Percentiles rank a stretch among this genome's conserved stretches.
Evolutionary conservation across 495 filamentous ascomycete genomes (phyloP).

Genomic region (Eremomyces bilateralis): DNA sequence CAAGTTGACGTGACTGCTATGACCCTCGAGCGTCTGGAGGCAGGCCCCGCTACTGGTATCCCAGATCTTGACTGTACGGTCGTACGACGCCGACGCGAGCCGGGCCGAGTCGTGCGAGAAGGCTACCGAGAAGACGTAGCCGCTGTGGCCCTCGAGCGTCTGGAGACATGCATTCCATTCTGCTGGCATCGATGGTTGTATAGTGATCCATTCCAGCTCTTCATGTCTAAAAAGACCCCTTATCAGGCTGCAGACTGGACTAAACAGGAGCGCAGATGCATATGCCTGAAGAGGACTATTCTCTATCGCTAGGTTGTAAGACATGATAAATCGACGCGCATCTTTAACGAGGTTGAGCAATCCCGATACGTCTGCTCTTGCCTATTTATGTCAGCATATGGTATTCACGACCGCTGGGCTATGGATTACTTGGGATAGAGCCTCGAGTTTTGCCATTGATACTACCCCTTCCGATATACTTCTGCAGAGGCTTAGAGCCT

Average conservation of each 20-base stretch:
- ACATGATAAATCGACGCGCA: slow-evolving; percentile 15
- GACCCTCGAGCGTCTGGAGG: slow-evolving; percentile 3
- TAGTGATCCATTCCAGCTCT: slow-evolving; percentile 5
- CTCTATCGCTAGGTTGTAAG: slow-evolving; percentile 13
- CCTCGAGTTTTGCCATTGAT: background rate
- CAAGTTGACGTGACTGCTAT: slow-evolving; percentile 1
- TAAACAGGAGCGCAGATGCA: slow-evolving; percentile 17
- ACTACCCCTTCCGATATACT: background rate
- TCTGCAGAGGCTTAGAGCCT: background rate
- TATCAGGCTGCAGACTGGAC: slow-evolving; percentile 8
- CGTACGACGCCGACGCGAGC: background rate
- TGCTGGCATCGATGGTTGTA: slow-evolving; percentile 2
- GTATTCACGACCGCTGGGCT: background rate
- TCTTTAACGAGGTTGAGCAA: slow-evolving; percentile 10
- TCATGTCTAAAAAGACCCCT: slow-evolving; percentile 5
- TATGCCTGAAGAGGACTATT: slow-evolving; percentile 17
- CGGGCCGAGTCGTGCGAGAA: slow-evolving; percentile 3
- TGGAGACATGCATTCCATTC: background rate
- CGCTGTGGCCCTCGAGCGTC: slow-evolving; percentile 10
- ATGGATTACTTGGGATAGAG: background rate
- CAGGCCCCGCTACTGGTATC: background rate
- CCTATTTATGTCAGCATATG: slow-evolving; percentile 5
- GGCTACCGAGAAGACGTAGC: slow-evolving; percentile 2
- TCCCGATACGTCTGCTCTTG: slow-evolving; percentile 4
- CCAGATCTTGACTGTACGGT: slow-evolving; percentile 3